Conservation (phyloP, 106 monocot genomes). For the Amphibolis antarctica region DNA sequence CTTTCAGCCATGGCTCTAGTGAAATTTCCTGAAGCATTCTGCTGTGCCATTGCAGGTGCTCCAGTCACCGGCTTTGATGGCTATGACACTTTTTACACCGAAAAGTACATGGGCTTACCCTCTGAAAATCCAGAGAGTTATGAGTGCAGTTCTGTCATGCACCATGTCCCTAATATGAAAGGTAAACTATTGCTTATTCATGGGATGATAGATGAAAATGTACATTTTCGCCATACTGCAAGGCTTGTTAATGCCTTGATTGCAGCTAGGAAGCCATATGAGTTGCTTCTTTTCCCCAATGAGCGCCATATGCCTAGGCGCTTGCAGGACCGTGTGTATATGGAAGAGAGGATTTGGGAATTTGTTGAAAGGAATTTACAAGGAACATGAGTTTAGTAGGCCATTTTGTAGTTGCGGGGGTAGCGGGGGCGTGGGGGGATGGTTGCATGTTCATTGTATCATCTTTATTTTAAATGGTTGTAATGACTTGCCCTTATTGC, state of each 20-base stretch:
- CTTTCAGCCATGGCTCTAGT: constrained; percentile 67
- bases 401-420: too few species aligned
- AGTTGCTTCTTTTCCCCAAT: constrained; percentile 80
- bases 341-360: constrained; percentile 96
- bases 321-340: constrained; percentile 66
- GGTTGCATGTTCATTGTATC: too few species aligned
- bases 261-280: constrained; percentile 64
- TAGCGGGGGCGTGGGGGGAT: too few species aligned
- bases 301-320: constrained; percentile 94
- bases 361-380: constrained; percentile 63
- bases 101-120: constrained; percentile 91
- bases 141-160: constrained; percentile 59
- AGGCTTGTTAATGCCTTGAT: constrained; percentile 74
- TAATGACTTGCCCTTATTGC: too few species aligned
- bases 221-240: constrained; percentile 88
- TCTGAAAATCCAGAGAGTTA: constrained; percentile 36
- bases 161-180: constrained; percentile 47
- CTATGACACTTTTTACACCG: constrained; percentile 92
- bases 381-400: not conserved
- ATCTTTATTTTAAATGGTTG: too few species aligned
- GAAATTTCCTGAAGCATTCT: constrained; percentile 55
- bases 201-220: constrained; percentile 95
- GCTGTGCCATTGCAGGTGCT: constrained; percentile 72
- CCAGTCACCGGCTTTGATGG: constrained; percentile 94
- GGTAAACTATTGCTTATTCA: constrained; percentile 80